phyloP scores from a whole-genome alignment of 169 alveolate genomes.

The Eimeria necatrix region DNA sequence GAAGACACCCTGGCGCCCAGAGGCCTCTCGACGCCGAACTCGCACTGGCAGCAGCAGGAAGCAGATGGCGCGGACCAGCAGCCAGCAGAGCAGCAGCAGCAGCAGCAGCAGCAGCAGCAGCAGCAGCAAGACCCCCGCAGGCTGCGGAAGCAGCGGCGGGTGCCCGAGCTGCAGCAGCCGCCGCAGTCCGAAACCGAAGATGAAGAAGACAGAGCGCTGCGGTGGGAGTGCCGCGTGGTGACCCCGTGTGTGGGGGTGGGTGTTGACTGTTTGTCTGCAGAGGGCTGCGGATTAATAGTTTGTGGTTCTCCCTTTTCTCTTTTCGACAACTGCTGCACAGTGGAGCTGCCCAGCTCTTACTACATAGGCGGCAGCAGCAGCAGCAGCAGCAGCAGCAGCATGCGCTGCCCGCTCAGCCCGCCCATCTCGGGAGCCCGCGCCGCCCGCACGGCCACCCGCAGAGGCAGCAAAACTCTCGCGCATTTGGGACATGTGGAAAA shows the following conservation, averaged over 20 bases:
- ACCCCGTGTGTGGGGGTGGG: constrained; percentile 61
- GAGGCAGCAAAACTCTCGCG: neutral
- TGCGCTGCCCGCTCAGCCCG: neutral
- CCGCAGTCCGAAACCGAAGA: neutral
- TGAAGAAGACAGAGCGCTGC: neutral
- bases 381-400: neutral
- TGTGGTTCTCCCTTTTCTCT: constrained; percentile 54
- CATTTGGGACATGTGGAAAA: neutral
- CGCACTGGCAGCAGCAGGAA: neutral
- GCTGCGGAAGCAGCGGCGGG: neutral
- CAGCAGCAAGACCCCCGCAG: neutral
- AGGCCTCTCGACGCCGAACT: constrained; percentile 13
- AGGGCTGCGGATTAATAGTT: constrained; percentile 71
- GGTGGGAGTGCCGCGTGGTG: constrained; percentile 79
- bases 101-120: constrained; percentile 17
- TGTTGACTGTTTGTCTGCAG: constrained; percentile 59
- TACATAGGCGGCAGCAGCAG: neutral
- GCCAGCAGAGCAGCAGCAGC: neutral
- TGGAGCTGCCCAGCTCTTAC: constrained; percentile 40
- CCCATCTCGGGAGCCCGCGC: neutral
- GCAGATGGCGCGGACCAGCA: too few relatives aligned
- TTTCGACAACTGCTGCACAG: constrained; percentile 54
- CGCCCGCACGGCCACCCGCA: neutral
- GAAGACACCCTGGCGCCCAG: neutral
- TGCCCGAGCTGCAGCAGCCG: neutral